Evolutionary conservation across 2,329 filamentous ascomycete species (phyloP), one percentile per base, ranked within the genome.

Genomic region (Huntiella moniliformis): DNA sequence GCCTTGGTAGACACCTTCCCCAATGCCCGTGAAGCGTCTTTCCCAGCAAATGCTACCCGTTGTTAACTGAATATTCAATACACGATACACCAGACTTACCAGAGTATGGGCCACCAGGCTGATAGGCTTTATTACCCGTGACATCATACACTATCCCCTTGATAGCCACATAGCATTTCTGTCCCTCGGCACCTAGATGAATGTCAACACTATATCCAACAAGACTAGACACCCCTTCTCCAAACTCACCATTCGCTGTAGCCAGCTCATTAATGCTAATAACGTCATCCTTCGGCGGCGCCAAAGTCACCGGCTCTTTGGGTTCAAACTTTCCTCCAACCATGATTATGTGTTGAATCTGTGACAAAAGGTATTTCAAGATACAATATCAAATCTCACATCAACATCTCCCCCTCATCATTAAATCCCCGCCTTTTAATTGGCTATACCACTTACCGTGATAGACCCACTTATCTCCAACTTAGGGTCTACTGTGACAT

Each of bases 101-200:
- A 55, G 83, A 73, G 62, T 98, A 98, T 52, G 79, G 77, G 41
- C 84, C 87, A 17, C 77, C 80, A 7, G 82, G 77, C 40, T 77
- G 76, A 60, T 98, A 98, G 12, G 82, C 77, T 53, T 82, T 77
- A 62, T 96, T 98, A 44, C 80, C 82, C 17, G 76, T 85, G 50
- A 98, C 91, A 58, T 98, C 88, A 58, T 95, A 98, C 44, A 98
- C 80, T 51, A 81, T 84, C 54, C 91, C 88, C 67, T 81, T 81
- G 61, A 82, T 81, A 39, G 76, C 77, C 37, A 82, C 76, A 54
- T 79, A 81, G 57, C 71, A 74, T 54, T 73, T 74, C 5, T 65
- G 71, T 15, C 77, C 75, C 48, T 82, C 71, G 12, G 64, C 66
- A 17, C 81, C 81, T 86, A 45, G 11, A 33, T 31, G 17, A 10